These are phyloP conservation scores for Candolleomyces aberdarensis DNA, from an alignment of 768 basidiomycete genomes.

Conservation along the genomic window DNA sequence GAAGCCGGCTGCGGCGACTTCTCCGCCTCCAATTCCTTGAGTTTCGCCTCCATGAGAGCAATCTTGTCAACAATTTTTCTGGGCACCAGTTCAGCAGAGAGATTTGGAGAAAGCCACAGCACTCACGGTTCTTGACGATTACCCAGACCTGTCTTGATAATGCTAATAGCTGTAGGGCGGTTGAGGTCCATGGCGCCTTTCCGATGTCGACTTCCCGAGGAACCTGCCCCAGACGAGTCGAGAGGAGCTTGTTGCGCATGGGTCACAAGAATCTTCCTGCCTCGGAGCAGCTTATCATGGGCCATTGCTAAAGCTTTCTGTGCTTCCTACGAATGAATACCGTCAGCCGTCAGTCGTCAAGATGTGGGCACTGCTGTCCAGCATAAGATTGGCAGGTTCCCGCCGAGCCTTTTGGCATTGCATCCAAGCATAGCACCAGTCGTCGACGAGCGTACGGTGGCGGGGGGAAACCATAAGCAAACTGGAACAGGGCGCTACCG, in stretches of 20 bases:
- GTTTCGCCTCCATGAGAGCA: slow-evolving; percentile 93
- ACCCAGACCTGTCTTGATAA: slow-evolving; percentile 68
- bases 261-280: slow-evolving; percentile 88
- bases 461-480: slow-evolving; percentile 34
- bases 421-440: background rate
- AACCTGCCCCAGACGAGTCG: slow-evolving; percentile 28
- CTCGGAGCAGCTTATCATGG: slow-evolving; percentile 80
- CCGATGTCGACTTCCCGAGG: slow-evolving; percentile 27
- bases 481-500: slow-evolving; percentile 11
- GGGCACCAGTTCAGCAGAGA: slow-evolving; percentile 4
- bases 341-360: background rate
- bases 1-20: background rate
- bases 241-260: slow-evolving; percentile 82
- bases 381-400: background rate
- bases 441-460: slow-evolving; percentile 35
- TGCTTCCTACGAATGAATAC: slow-evolving; percentile 67
- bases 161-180: slow-evolving; percentile 81
- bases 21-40: slow-evolving; percentile 66
- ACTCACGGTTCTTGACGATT: slow-evolving; percentile 49
- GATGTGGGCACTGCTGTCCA: background rate
- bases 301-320: slow-evolving; percentile 67
- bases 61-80: slow-evolving; percentile 84
- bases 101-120: background rate
- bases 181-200: slow-evolving; percentile 52
- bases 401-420: background rate